phyloP scores from a whole-genome alignment of 208 protist species.

The Wallacemonas sp. region DNA sequence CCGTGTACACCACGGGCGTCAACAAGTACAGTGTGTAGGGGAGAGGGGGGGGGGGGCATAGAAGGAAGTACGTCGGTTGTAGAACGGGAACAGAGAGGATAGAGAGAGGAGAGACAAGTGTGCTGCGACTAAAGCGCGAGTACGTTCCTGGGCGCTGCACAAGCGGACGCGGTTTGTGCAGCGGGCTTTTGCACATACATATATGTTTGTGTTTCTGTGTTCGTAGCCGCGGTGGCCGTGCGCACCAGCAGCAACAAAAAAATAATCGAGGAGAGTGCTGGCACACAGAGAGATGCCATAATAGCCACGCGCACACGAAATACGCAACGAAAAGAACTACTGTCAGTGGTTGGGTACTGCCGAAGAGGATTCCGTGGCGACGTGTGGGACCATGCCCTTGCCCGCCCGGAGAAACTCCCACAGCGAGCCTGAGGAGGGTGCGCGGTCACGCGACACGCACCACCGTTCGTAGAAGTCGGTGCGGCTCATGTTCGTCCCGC shows the following conservation, averaged over 20 bases:
- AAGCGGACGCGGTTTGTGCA: too few relatives aligned
- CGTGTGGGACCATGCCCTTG: conserved; percentile 46
- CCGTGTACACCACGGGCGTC: too few relatives aligned
- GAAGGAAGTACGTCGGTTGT: background rate
- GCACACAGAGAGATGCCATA: too few relatives aligned
- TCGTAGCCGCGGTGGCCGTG: too few relatives aligned
- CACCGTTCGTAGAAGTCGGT: conserved; percentile 51
- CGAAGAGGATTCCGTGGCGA: background rate
- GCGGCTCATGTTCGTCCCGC: conserved; percentile 27
- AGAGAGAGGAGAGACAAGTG: background rate
- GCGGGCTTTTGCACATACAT: too few relatives aligned
- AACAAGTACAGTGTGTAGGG: too few relatives aligned
- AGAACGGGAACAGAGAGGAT: background rate
- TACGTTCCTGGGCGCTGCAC: background rate
- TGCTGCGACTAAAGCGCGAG: background rate
- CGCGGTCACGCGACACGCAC: conserved; percentile 26
- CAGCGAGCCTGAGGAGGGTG: conserved; percentile 19
- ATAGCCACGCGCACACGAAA: too few relatives aligned
- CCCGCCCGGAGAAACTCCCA: conserved; percentile 35
- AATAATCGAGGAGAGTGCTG: too few relatives aligned
- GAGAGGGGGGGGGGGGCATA: background rate
- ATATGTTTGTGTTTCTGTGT: too few relatives aligned
- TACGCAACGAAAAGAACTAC: too few relatives aligned
- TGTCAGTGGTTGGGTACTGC: too few relatives aligned
- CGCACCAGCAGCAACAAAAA: too few relatives aligned